Evolutionary conservation across 805 yeast species (phyloP), one percentile per base, ranked within the genome.

Genomic region (Torulaspora indica): DNA sequence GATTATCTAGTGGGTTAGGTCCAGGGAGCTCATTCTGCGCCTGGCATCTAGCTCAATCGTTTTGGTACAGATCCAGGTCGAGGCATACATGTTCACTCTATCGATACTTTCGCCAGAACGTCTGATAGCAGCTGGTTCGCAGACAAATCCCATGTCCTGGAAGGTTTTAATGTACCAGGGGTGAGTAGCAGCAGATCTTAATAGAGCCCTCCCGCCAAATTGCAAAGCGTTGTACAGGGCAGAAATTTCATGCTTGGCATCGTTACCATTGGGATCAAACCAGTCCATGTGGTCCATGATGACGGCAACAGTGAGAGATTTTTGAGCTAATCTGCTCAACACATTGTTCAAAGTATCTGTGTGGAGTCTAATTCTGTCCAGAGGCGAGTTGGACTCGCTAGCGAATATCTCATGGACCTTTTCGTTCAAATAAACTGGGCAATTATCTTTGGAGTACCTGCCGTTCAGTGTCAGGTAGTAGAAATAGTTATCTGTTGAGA

Each of bases 251-350:
- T 73, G 71, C 37, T 73, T 67, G 9, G 87, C 90, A 15, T 82
- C 89, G 2, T 57, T 56, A 7, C 82, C 83, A 12, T 70, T 60
- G 29, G 85, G 81, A 53, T 81, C 81, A 59, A 85, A 85, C 95
- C 95, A 85, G 66, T 86, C 95, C 93, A 86, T 84, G 63, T 85
- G 95, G 64, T 85, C 95, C 95, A 85, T 85, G 42, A 85, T 82
- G 33, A 85, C 77, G 25, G 91, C 91, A 54, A 82, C 80, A 4
- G 90, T 80, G 35, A 85, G 72, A 8, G 88, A 76, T 44, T 76
- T 74, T 38, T 74, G 69, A 20, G 79, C 70, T 42, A 85, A 69
- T 50, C 93, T 74, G 33, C 77, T 79, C 49, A 83, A 77, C 2
- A 86, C 93, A 56, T 85, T 89, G 57, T 78, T 81, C 56, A 85